These are phyloP conservation scores for Ambrosia hybrid DNA, from an alignment of 140 eudicot genomes.

Conservation along the genomic window DNA sequence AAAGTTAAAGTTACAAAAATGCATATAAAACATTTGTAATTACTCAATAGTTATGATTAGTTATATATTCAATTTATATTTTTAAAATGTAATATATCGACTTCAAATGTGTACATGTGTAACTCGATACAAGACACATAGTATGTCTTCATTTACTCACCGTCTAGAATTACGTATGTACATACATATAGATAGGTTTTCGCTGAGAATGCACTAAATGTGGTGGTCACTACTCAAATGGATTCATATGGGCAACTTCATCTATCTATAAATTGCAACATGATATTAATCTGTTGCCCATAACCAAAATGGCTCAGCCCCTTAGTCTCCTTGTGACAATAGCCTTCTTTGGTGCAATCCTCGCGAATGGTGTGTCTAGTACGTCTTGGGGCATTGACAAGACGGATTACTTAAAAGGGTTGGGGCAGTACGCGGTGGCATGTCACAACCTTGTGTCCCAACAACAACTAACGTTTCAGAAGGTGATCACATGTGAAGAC, in stretches of 20 bases:
- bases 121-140: background rate
- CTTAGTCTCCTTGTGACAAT: slow-evolving; percentile 14
- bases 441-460: slow-evolving; percentile 27
- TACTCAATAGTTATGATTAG: background rate
- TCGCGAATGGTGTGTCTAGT: slow-evolving; percentile 10
- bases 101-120: background rate
- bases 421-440: slow-evolving; percentile 37
- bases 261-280: slow-evolving; percentile 14
- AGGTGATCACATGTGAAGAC: slow-evolving; percentile 23
- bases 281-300: background rate
- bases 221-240: background rate
- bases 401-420: slow-evolving; percentile 8
- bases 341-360: slow-evolving; percentile 29
- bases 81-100: too few relatives aligned
- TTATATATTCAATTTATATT: background rate
- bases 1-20: too few relatives aligned
- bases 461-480: slow-evolving; percentile 24
- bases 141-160: slow-evolving; percentile 14
- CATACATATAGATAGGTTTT: slow-evolving; percentile 6
- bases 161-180: background rate
- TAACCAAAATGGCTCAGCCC: slow-evolving; percentile 28
- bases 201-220: slow-evolving; percentile 10
- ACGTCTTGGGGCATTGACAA: slow-evolving; percentile 7
- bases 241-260: background rate
- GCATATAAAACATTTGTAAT: too few relatives aligned